phyloP scores from a whole-genome alignment of 148 eudicot species.

The Arbutus unedo region DNA sequence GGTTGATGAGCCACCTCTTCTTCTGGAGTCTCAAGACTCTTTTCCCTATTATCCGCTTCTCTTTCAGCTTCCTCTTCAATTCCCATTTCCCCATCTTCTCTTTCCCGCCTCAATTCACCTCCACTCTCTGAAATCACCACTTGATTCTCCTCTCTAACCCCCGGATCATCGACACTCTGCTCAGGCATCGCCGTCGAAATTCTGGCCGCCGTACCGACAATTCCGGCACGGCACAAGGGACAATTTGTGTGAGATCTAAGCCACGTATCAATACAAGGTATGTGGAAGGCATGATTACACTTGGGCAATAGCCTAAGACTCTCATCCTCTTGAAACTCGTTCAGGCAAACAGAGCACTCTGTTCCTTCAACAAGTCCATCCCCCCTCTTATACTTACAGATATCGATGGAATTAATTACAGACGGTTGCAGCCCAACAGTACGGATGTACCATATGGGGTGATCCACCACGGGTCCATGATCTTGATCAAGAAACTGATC shows the following conservation, averaged over 20 bases:
- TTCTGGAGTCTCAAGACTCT: not conserved
- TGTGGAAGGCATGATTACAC: constrained; percentile 73
- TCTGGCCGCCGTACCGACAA: constrained; percentile 5
- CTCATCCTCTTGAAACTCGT: constrained; percentile 59
- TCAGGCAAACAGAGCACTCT: constrained; percentile 71
- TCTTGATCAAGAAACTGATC: constrained; percentile 37
- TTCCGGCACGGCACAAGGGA: constrained; percentile 67
- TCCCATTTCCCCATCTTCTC: constrained; percentile 9
- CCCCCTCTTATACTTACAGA: constrained; percentile 39
- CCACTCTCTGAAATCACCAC: constrained; percentile 3
- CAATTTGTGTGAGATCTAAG: constrained; percentile 71
- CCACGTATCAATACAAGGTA: constrained; percentile 82
- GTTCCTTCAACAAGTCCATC: constrained; percentile 47
- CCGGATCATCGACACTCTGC: not conserved
- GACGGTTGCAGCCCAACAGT: constrained; percentile 60
- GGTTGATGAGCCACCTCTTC: constrained; percentile 20
- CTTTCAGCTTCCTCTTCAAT: constrained; percentile 23
- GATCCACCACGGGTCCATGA: constrained; percentile 39
- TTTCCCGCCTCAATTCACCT: constrained; percentile 8
- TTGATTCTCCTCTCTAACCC: constrained; percentile 18
- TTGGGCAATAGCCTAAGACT: constrained; percentile 56
- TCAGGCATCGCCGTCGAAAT: not conserved
- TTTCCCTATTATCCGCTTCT: constrained; percentile 9
- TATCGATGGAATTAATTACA: constrained; percentile 41
- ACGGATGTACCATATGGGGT: constrained; percentile 63